Percentiles rank a stretch among this genome's conserved stretches.
phyloP scores from a whole-genome alignment of 352 stramenopile genomes.

The Thalassiosira livingstoniorum region DNA sequence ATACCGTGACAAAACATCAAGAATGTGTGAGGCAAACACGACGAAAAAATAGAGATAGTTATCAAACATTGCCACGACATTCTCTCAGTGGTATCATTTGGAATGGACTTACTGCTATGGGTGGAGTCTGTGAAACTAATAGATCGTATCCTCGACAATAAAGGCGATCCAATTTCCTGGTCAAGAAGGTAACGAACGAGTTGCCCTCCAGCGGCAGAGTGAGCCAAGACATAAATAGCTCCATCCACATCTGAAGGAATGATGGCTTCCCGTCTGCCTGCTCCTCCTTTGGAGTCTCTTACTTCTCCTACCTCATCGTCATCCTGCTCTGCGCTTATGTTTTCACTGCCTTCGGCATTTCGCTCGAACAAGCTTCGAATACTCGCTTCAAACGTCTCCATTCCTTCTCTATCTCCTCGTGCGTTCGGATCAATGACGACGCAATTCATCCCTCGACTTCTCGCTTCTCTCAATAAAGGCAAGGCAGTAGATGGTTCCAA shows the following conservation, averaged over 20 bases:
- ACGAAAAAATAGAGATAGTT: no score
- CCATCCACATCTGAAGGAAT: no score
- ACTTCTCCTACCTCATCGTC: no score
- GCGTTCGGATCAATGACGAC: constrained; percentile 65
- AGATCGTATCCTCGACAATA: constrained; percentile 69
- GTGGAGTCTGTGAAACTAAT: constrained; percentile 84
- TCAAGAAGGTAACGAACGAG: constrained; percentile 74
- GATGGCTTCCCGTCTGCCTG: no score
- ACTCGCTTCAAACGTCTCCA: constrained; percentile 53
- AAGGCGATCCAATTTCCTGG: constrained; percentile 25
- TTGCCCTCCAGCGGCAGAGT: constrained; percentile 77
- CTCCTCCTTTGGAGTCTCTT: no score
- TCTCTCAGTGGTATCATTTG: no score
- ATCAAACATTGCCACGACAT: no score
- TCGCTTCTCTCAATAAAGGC: constrained; percentile 45
- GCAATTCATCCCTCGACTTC: constrained; percentile 50
- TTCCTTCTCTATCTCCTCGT: constrained; percentile 44
- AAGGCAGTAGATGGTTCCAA: constrained; percentile 54
- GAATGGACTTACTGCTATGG: no score
- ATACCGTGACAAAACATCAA: no score
- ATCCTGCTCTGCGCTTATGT: constrained; percentile 10
- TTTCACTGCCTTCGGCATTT: not conserved
- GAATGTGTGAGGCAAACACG: no score
- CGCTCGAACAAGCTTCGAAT: constrained; percentile 47
- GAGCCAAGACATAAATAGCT: constrained; percentile 79